Conservation (phyloP, 805 yeast genomes). For the Torulaspora indica region DNA sequence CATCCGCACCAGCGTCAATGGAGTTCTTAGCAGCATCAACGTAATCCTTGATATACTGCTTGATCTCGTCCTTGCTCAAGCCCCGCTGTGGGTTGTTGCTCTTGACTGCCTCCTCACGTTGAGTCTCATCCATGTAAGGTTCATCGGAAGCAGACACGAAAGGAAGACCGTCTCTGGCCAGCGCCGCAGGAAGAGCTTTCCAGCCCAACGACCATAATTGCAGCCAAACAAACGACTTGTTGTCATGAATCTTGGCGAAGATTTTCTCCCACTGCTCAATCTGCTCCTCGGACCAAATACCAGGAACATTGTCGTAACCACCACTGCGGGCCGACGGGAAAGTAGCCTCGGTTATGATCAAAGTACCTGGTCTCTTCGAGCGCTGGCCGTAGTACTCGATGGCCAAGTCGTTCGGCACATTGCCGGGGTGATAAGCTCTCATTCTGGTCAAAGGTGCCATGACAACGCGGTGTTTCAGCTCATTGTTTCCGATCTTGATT, state of each 20-base stretch:
- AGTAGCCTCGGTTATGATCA: slow-evolving; percentile 56
- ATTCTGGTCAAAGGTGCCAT: slow-evolving; percentile 43
- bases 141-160: slow-evolving; percentile 40
- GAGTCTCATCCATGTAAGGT: slow-evolving; percentile 34
- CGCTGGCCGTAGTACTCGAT: slow-evolving; percentile 51
- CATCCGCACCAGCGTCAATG: slow-evolving; percentile 41
- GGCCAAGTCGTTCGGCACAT: slow-evolving; percentile 43
- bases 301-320: slow-evolving; percentile 44
- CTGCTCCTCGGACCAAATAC: slow-evolving; percentile 46
- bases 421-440: slow-evolving; percentile 37
- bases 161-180: slow-evolving; percentile 37
- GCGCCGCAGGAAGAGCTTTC: slow-evolving; percentile 38
- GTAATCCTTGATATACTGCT: slow-evolving; percentile 9
- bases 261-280: slow-evolving; percentile 40
- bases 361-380: slow-evolving; percentile 14
- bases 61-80: slow-evolving; percentile 34
- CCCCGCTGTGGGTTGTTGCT: slow-evolving; percentile 33
- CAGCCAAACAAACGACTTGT: slow-evolving; percentile 42
- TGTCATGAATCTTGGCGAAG: slow-evolving; percentile 42
- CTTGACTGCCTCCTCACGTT: slow-evolving; percentile 35
- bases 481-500: too few species aligned
- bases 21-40: too few species aligned
- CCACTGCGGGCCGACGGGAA: slow-evolving; percentile 41
- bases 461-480: slow-evolving; percentile 34
- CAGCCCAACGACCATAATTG: slow-evolving; percentile 51